Conservation (phyloP, 73 alveolate genomes). For the Symbiodinium natans region DNA sequence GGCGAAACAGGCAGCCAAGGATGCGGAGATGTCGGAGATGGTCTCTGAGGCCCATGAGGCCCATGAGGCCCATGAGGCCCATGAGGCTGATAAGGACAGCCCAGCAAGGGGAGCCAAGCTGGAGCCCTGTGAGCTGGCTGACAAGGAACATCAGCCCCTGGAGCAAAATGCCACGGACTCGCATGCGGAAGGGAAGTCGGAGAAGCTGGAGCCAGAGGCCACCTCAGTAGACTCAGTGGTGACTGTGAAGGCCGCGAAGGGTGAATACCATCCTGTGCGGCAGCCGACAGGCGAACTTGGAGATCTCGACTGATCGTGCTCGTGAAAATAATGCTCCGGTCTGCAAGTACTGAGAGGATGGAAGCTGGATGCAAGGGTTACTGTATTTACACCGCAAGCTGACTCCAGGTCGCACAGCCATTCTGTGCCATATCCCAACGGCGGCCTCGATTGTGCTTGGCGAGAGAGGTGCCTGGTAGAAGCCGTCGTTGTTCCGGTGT, state of each 20-base stretch:
- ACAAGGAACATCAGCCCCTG: neutral
- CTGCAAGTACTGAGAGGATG: neutral
- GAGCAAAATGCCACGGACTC: neutral
- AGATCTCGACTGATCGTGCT: neutral
- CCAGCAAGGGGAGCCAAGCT: no score
- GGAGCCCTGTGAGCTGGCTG: no score
- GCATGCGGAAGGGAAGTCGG: neutral
- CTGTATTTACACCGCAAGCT: no score
- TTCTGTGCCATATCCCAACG: conserved; percentile 7
- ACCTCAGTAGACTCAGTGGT: no score
- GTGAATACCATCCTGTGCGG: conserved; percentile 23
- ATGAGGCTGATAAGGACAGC: no score
- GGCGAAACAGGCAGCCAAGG: neutral
- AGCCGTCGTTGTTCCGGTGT: no score
- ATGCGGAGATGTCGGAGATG: neutral
- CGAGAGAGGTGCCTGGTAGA: neutral
- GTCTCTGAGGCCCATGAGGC: no score
- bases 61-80: no score
- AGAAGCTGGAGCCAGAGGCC: neutral
- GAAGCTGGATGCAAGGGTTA: no score
- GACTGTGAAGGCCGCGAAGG: neutral
- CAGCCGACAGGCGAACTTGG: neutral
- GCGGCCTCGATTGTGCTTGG: neutral
- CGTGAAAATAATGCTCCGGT: neutral
- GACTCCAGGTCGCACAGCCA: neutral